These are phyloP conservation scores for Crithidia sp. DNA, from an alignment of 208 protist species.

Conservation along the genomic window DNA sequence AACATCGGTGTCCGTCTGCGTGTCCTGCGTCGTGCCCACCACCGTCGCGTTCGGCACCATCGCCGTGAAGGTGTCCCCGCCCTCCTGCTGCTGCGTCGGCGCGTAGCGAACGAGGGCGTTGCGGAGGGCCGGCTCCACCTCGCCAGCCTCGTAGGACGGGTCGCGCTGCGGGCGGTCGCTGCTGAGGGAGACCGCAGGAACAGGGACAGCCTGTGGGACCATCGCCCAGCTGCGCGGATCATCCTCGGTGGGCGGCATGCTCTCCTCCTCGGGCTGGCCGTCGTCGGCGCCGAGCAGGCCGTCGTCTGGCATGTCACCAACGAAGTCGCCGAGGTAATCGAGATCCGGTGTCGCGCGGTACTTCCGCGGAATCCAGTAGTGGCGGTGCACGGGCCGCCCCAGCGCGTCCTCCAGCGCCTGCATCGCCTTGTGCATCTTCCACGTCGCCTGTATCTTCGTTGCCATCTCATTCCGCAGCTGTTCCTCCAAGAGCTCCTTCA, in stretches of 20 bases:
- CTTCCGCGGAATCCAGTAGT: slow-evolving; percentile 62
- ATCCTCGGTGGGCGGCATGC: not conserved
- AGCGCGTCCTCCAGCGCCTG: slow-evolving; percentile 58
- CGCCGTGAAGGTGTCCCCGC: slow-evolving; percentile 47
- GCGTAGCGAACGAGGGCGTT: slow-evolving; percentile 36
- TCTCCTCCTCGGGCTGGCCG: slow-evolving; percentile 1
- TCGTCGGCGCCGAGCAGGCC: slow-evolving; percentile 11
- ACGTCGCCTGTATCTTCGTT: slow-evolving; percentile 86
- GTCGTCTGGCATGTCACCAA: slow-evolving; percentile 22
- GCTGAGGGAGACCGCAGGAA: not conserved
- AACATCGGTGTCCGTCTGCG: slow-evolving; percentile 69
- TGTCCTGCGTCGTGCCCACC: slow-evolving; percentile 66
- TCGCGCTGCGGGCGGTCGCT: not conserved
- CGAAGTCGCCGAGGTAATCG: slow-evolving; percentile 62
- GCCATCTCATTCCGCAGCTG: slow-evolving; percentile 57
- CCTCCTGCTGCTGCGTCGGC: slow-evolving; percentile 25
- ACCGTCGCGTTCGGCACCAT: slow-evolving; percentile 58
- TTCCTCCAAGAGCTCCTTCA: slow-evolving; percentile 49
- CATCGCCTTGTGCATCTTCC: slow-evolving; percentile 84
- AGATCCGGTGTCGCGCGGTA: slow-evolving; percentile 45
- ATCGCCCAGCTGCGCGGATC: slow-evolving; percentile 19
- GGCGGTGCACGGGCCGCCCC: slow-evolving; percentile 65
- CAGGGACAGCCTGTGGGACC: slow-evolving; percentile 19
- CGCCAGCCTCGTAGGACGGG: slow-evolving; percentile 8
- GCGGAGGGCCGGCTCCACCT: not conserved